These are phyloP conservation scores for Ophiognomonia clavigignenti-juglandacearum DNA, from an alignment of 2,329 filamentous ascomycete genomes.

Conservation along the genomic window DNA sequence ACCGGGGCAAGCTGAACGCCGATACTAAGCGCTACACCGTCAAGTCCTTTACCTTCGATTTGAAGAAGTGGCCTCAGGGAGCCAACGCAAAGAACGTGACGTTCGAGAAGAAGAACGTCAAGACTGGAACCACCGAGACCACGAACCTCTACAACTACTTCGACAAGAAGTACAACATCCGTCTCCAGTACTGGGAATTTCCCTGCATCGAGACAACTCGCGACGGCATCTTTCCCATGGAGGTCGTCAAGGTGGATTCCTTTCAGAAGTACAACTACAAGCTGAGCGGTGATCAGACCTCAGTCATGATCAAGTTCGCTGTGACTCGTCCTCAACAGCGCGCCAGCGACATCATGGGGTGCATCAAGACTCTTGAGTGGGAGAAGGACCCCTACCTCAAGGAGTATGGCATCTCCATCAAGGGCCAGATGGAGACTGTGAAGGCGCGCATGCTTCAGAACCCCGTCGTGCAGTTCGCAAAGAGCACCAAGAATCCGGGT, in stretches of 20 bases:
- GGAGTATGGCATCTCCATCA: conserved; percentile 70
- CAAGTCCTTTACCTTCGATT: conserved; percentile 44
- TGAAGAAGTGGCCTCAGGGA: conserved; percentile 39
- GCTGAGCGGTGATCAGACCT: conserved; percentile 59
- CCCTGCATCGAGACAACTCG: conserved; percentile 51
- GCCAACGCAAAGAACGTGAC: conserved; percentile 45
- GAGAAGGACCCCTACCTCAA: conserved; percentile 61
- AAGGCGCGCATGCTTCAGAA: conserved; percentile 67
- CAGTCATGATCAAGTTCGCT: conserved; percentile 88
- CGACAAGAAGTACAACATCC: conserved; percentile 45
- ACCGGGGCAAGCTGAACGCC: conserved; percentile 42
- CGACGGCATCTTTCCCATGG: conserved; percentile 55
- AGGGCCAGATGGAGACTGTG: conserved; percentile 56
- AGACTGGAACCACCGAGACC: conserved; percentile 33
- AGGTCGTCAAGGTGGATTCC: conserved; percentile 46
- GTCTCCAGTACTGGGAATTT: conserved; percentile 40
- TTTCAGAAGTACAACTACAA: conserved; percentile 62
- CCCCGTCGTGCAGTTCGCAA: conserved; percentile 67
- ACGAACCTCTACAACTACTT: conserved; percentile 53
- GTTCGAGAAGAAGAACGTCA: conserved; percentile 45
- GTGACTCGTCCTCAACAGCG: conserved; percentile 71
- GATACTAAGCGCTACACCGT: conserved; percentile 48
- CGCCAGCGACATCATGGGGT: conserved; percentile 61
- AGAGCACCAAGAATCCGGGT: conserved; percentile 53
- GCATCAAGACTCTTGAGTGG: conserved; percentile 66